These are phyloP conservation scores for Lipomyces anomalus DNA, from an alignment of 805 yeast genomes.

Conservation along the genomic window DNA sequence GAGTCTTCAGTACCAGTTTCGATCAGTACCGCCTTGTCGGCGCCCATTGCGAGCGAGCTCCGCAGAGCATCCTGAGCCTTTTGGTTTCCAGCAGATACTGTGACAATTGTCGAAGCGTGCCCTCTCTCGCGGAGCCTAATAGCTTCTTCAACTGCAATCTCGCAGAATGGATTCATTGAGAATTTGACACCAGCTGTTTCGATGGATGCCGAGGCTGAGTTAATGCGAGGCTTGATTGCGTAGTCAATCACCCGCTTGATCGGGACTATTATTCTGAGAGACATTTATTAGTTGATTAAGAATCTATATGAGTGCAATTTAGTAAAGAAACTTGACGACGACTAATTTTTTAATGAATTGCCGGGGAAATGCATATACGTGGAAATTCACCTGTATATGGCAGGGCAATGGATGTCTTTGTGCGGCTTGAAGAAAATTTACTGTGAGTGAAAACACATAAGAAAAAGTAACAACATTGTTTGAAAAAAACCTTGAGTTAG, in stretches of 20 bases:
- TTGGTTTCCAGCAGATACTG: constrained; percentile 82
- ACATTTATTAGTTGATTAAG: neutral
- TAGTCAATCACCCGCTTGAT: constrained; percentile 92
- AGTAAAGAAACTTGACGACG: no score
- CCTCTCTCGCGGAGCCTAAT: constrained; percentile 64
- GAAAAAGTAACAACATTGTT: no score
- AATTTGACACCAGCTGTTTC: constrained; percentile 88
- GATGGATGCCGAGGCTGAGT: constrained; percentile 74
- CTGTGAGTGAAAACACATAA: no score
- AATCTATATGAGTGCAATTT: no score
- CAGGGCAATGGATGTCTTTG: no score
- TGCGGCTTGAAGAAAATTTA: no score
- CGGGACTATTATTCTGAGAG: constrained; percentile 68
- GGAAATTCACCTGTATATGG: no score
- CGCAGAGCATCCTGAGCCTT: constrained; percentile 85
- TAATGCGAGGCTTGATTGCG: constrained; percentile 88
- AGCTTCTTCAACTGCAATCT: constrained; percentile 95
- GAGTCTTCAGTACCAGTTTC: constrained; percentile 47
- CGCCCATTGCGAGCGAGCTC: constrained; percentile 92
- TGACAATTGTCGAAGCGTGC: constrained; percentile 75
- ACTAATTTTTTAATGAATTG: no score
- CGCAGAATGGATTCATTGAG: constrained; percentile 94
- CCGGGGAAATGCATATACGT: no score
- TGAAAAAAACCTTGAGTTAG: no score
- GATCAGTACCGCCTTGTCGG: constrained; percentile 74